Evolutionary conservation across 2,329 filamentous ascomycete species (phyloP), one percentile per base, ranked within the genome.

Genomic region (Fusarium fracticaudum): DNA sequence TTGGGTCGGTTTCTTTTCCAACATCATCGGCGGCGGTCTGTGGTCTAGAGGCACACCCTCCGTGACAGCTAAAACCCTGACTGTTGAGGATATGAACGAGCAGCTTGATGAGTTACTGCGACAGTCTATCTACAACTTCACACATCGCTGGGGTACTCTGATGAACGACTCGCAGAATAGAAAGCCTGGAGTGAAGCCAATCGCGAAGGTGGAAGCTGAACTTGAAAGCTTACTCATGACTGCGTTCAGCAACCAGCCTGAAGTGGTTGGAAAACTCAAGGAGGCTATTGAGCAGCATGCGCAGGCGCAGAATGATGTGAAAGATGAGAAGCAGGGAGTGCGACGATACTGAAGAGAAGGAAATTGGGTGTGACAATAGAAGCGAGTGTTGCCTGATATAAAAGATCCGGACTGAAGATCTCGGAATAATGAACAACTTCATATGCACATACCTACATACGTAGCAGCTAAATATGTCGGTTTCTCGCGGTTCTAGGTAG

Each of bases 81-180:
- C 84, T 8, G 84, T 86, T 4, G 85, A 91, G 66, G 90, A 92
- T 75, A 91, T 90, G 76, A 89, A 88, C 71, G 90, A 92, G 81
- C 90, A 91, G 79, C 80, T 92, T 62, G 91, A 92, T 72, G 90
- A 91, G 75, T 80, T 91, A 68, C 81, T 92, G 33, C 84, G 91
- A 59, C 88, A 90, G 79, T 89, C 87, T 55, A 92, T 92, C 61
- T 90, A 88, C 45, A 86, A 86, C 4, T 92, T 92, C 69, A 91
- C 90, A 22, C 88, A 88, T 78, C 85, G 88, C 43, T 92, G 90
- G 87, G 87, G 86, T 8, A 82, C 83, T 8, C 77, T 88, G 62
- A 82, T 88, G 47, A 85, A 87, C 47, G 87, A 89, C 10, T 86
- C 87, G 5, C 82, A 81, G 61, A 83, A 83, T 33, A 81, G 83